phyloP scores from a whole-genome alignment of 2,329 filamentous ascomycete genomes.

The Sporothrix inflata region DNA sequence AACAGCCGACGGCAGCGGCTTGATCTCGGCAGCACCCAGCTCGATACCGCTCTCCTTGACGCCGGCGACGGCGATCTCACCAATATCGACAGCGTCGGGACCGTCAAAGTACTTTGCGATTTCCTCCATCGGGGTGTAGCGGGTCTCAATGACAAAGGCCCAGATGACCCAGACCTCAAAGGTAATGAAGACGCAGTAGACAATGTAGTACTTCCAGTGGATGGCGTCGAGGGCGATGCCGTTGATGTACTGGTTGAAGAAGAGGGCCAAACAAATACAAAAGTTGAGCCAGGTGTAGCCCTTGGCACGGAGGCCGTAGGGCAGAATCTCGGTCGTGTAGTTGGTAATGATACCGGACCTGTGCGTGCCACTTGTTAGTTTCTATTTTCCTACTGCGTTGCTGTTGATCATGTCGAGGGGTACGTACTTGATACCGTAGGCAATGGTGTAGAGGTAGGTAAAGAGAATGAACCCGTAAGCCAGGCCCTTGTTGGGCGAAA shows the following conservation, averaged over 20 bases:
- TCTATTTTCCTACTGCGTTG: no score
- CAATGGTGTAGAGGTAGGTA: conserved; percentile 17
- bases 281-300: conserved; percentile 13
- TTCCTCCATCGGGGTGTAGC: conserved; percentile 19
- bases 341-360: conserved; percentile 7
- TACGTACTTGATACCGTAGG: conserved; percentile 12
- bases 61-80: conserved; percentile 8
- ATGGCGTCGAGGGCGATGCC: conserved; percentile 16
- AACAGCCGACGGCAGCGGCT: no score
- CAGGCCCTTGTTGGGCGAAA: background rate
- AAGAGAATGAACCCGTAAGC: background rate
- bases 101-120: conserved; percentile 3
- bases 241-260: conserved; percentile 14
- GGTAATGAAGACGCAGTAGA: conserved; percentile 3
- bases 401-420: no score
- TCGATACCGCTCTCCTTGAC: background rate
- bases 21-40: conserved; percentile 24
- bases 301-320: conserved; percentile 13
- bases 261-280: background rate
- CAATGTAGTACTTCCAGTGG: conserved; percentile 13
- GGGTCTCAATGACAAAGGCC: conserved; percentile 19
- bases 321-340: conserved; percentile 16
- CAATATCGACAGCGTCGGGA: conserved; percentile 3
- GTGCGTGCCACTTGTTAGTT: background rate
- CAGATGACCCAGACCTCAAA: conserved; percentile 21